Evolutionary conservation across 306 rosid genomes (phyloP), one percentile per base, ranked within the genome.

Genomic region (Myrica gale): DNA sequence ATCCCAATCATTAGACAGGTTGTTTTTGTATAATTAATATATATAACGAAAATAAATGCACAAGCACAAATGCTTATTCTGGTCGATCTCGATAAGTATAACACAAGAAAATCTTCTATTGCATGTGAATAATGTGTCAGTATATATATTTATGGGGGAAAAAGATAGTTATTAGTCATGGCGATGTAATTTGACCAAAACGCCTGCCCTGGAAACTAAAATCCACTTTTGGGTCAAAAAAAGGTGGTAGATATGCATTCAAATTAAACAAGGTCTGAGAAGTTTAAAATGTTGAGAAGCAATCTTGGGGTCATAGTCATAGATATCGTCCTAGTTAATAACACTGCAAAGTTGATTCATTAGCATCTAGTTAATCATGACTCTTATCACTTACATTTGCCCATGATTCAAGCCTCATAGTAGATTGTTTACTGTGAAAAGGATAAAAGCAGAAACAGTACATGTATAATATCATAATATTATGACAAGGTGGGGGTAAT

Each of bases 401-500:
- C 74, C 87, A 81, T 83, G 84, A 86, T 88, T 85, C 83, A 73
- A 65, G 78, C 63, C 70, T 73, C 76, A 72, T 63, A 44, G 63
- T 53, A 77, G 67, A 61, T 82, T 80, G 69, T 44, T 69, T 76
- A 60, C 74, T 69, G 82, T 85, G 77, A 79, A 76, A 83, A 85
- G 39, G 86, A 82, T 63, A 72, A 86, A 82, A 68, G 84, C 58
- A 76, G 68, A 71, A 83, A 82, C 80, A 83, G 80, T 75, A 79
- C 4, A 20, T 11, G 53, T 48, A 32, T 32, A 69, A 74, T 77
- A 68, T 39, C 56, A 74, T 79, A 77, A 76, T 80, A 72, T 60
- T 72, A n/a, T 84, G 74, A 77, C 85, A 74, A 74, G 61, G 84
- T 80, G 87, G 87, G 91, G 89, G 78, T 78, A 72, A 26, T 73